phyloP scores from a whole-genome alignment of 495 filamentous ascomycete species.

The Aspergillus ellipticus region DNA sequence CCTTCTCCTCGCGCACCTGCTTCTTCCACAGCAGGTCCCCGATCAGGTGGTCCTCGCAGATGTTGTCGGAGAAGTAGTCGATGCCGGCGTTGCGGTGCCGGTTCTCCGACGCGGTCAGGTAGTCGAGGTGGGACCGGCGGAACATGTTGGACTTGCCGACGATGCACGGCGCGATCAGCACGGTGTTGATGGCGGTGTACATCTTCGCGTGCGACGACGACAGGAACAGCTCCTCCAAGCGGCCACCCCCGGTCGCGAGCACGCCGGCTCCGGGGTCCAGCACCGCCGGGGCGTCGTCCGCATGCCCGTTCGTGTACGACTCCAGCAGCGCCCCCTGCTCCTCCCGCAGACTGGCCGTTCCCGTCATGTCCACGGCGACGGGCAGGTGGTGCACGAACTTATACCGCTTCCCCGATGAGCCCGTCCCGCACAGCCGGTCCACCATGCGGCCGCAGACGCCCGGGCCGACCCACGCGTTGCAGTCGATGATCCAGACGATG shows the following conservation, averaged over 20 bases:
- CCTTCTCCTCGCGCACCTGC: slow-evolving; percentile 42
- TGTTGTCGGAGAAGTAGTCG: slow-evolving; percentile 90
- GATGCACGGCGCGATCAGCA: slow-evolving; percentile 85
- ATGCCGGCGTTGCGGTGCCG: slow-evolving; percentile 58
- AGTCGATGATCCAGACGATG: slow-evolving; percentile 92
- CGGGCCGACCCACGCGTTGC: slow-evolving; percentile 88
- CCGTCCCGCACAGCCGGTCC: slow-evolving; percentile 72
- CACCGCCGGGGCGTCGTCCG: background rate
- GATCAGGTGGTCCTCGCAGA: slow-evolving; percentile 97
- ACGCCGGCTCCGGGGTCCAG: slow-evolving; percentile 15
- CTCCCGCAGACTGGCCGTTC: slow-evolving; percentile 24
- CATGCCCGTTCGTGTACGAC: slow-evolving; percentile 11
- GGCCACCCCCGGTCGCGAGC: slow-evolving; percentile 61
- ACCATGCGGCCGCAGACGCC: slow-evolving; percentile 83
- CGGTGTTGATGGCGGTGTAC: slow-evolving; percentile 96
- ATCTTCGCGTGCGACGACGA: slow-evolving; percentile 95
- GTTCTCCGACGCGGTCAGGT: slow-evolving; percentile 56
- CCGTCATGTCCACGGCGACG: slow-evolving; percentile 71
- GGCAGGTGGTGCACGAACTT: slow-evolving; percentile 97
- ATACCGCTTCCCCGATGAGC: slow-evolving; percentile 54
- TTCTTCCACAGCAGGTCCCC: slow-evolving; percentile 84
- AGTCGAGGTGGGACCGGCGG: slow-evolving; percentile 82
- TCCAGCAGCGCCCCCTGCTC: slow-evolving; percentile 44
- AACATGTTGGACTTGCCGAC: slow-evolving; percentile 99
- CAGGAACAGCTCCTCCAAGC: slow-evolving; percentile 91